Base-by-base conservation (phyloP, 192 early-diverging fungal genomes). In the Haplosporangium gracile region DNA sequence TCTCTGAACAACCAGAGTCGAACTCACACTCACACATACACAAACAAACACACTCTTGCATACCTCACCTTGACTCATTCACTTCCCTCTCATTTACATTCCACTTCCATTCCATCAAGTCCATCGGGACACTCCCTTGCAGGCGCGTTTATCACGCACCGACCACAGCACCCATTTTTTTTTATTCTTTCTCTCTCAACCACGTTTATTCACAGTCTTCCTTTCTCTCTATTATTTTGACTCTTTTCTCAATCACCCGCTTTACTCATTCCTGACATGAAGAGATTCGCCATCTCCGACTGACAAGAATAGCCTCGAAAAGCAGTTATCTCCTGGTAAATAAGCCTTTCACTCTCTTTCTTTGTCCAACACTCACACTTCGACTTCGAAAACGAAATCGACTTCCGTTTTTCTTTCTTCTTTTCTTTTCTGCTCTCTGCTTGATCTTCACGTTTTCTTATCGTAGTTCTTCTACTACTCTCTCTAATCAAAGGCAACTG, bases 221-320 rank as follows among this genome's bases (percentile, higher is more conserved):
- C 8, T 57, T 26, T 0, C 55, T 75, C 53, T 24, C 34, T 39
- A 0, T 24, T n/a, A 51, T 16, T 51, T 51, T 51, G 20, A 16
- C 71, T 29, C 39, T 49, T 45, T 29, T 43, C 36, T 55, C 49
- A 20, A 7, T 43, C 22, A 18, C 22, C 24, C 53, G 55, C n/a
- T 74, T 32, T 72, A 40, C 70, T 72, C 70, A 40, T 72, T 72
- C 39, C n/a, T 65, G 60, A 9, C n/a, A 65, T 65, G 60, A 63
- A 63, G 57, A 65, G 60, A 65, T 65, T 65, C 60, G 15, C 29
- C 7, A 29, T 32, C 60, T 65, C 29, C 26, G 11, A 65, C 29
- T 65, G 60, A 65, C 60, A 65, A 65, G 60, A 32, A 13, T 11
- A 26, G 2, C 60, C 60, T 15, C 60, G 26, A 34, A 10, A 65